Conservation (phyloP, 2,329 filamentous ascomycete genomes). For the Exophiala sp. region DNA sequence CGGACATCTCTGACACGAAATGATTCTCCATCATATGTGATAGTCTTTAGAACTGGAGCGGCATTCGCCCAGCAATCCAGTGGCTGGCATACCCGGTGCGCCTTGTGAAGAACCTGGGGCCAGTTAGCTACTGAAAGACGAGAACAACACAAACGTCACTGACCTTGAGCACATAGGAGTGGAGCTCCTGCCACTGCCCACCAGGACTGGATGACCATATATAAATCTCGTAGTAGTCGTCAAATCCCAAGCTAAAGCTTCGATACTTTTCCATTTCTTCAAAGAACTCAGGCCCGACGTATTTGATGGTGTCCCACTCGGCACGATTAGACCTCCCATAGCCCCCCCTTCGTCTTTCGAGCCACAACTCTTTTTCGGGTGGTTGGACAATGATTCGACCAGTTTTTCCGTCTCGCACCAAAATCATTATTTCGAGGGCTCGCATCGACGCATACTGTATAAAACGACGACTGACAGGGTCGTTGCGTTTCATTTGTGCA, state of each 20-base stretch:
- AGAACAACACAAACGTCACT: too few species aligned
- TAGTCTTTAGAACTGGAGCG: constrained; percentile 36
- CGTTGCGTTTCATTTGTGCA: constrained; percentile 42
- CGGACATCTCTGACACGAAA: constrained; percentile 36
- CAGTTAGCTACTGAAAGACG: constrained; percentile 25
- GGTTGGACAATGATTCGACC: constrained; percentile 37
- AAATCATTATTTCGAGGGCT: constrained; percentile 34
- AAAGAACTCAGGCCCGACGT: constrained; percentile 39
- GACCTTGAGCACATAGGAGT: constrained; percentile 25
- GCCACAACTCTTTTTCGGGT: constrained; percentile 39
- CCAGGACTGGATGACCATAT: constrained; percentile 41
- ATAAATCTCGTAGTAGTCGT: constrained; percentile 44
- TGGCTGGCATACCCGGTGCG: constrained; percentile 32
- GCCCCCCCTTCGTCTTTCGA: constrained; percentile 39
- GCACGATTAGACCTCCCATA: constrained; percentile 39
- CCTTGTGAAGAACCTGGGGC: constrained; percentile 36
- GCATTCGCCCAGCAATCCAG: too few species aligned
- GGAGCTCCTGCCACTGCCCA: constrained; percentile 31
- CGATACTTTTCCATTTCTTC: constrained; percentile 38
- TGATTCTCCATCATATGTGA: constrained; percentile 36
- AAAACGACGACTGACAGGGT: constrained; percentile 40
- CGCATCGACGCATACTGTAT: constrained; percentile 44
- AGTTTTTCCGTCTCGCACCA: constrained; percentile 43
- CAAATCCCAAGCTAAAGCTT: constrained; percentile 41
- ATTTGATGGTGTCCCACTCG: constrained; percentile 36